Conservation (phyloP, 257 asterid genomes). For the Asclepias syriaca region DNA sequence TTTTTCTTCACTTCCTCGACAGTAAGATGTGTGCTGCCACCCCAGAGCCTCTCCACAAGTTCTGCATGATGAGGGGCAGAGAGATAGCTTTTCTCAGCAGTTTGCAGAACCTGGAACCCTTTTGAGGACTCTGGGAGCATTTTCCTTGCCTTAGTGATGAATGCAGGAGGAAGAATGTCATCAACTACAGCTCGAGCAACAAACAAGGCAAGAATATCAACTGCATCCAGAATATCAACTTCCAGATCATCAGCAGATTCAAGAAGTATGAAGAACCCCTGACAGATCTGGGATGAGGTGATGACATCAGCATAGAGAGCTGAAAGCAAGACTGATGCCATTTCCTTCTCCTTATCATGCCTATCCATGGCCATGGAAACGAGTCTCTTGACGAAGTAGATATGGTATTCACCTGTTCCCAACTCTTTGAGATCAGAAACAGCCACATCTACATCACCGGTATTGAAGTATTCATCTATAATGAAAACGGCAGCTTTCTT, state of each 20-base stretch:
- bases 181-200: conserved; percentile 94
- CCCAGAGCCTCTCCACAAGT: conserved; percentile 95
- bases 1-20: conserved; percentile 90
- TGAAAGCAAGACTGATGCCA: conserved; percentile 96
- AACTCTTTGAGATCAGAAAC: conserved; percentile 83
- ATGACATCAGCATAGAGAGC: conserved; percentile 85
- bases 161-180: conserved; percentile 92
- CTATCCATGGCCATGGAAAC: conserved; percentile 97
- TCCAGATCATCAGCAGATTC: conserved; percentile 94
- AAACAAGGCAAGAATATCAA: conserved; percentile 80
- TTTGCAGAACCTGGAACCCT: conserved; percentile 73
- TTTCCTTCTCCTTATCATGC: conserved; percentile 91
- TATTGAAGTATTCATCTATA: conserved; percentile 82
- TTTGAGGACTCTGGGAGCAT: conserved; percentile 68
- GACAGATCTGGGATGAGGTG: conserved; percentile 65
- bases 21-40: conserved; percentile 94
- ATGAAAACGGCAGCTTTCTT: conserved; percentile 81
- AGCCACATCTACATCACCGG: conserved; percentile 84
- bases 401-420: conserved; percentile 81
- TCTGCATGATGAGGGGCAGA: conserved; percentile 99
- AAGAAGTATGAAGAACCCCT: conserved; percentile 74
- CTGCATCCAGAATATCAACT: conserved; percentile 90
- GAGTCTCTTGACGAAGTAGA: conserved; percentile 84
- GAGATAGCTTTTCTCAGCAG: conserved; percentile 88
- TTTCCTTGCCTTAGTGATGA: conserved; percentile 68